phyloP scores from a whole-genome alignment of 2,329 filamentous ascomycete genomes.

The Pyrenophora teres region DNA sequence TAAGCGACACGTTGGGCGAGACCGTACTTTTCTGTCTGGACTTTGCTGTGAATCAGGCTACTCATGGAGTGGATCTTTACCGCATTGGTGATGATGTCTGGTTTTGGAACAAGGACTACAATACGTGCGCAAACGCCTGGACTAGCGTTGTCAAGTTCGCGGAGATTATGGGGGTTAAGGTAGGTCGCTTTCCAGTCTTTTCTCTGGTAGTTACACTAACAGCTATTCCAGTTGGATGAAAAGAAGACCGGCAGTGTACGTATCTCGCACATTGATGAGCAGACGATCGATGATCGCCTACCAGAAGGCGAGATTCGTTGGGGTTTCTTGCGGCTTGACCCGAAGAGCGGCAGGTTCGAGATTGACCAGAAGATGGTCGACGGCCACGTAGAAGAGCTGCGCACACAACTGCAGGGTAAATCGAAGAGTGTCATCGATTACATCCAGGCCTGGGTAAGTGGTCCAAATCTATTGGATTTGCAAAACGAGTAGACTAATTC shows the following conservation, averaged over 20 bases:
- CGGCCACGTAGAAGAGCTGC: conserved; percentile 37
- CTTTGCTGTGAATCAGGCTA: conserved; percentile 51
- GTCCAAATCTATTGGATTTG: not conserved
- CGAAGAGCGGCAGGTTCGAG: conserved; percentile 34
- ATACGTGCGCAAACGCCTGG: conserved; percentile 52
- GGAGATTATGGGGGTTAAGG: conserved; percentile 49
- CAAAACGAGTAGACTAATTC: not conserved
- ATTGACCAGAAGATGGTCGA: conserved; percentile 43
- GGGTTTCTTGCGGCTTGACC: conserved; percentile 40
- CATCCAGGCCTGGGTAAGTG: conserved; percentile 30
- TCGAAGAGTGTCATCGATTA: conserved; percentile 41
- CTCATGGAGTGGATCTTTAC: conserved; percentile 50
- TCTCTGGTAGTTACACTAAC: not conserved
- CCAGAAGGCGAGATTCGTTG: conserved; percentile 39
- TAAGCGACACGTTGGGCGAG: conserved; percentile 56
- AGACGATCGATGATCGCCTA: conserved; percentile 27
- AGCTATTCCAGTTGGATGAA: conserved; percentile 41
- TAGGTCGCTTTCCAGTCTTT: conserved; percentile 6
- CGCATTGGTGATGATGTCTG: conserved; percentile 58
- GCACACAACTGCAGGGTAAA: conserved; percentile 35
- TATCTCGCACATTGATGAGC: conserved; percentile 22
- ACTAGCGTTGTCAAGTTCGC: conserved; percentile 50
- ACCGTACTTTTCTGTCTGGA: conserved; percentile 56
- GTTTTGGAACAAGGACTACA: conserved; percentile 52
- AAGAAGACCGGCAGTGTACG: conserved; percentile 51